Base-by-base conservation (phyloP, 257 asterid species). In the Lavandula angustifolia region DNA sequence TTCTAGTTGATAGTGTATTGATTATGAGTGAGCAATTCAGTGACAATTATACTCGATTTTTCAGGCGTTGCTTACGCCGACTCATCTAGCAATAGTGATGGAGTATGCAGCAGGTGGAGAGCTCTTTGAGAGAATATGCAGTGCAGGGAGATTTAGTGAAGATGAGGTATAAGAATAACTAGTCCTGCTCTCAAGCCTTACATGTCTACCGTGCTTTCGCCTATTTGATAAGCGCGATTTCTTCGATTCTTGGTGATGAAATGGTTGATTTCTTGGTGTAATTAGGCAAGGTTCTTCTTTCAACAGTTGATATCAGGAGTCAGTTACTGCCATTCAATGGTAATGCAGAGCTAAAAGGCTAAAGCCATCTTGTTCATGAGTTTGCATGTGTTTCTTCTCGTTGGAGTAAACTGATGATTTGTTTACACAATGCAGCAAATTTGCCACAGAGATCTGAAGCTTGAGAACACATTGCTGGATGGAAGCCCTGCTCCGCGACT, bases 91-190 rank as follows among this genome's bases (percentile, higher is more conserved):
- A 69, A 82, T 88, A 50, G 90, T 88, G 1, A 88, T 88, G 96
- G 96, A 88, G 46, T 88, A 86, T 51, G 96, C 96, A 17, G 76
- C 95, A 0, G 95, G 95, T 0, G 96, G 95, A 6, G 96, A 88
- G 79, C 96, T 88, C 48, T 88, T 88, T 33, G 88, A 82, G 42
- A 65, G 81, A 58, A 86, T 88, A 57, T 79, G 92, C 68, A 86
- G 41, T 69, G 95, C 90, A 9, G 95, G 96, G 7, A 79, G 90
- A 73, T 86, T 86, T 60, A 79, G 88, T 11, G 96, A 88, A 63
- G 94, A 89, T 18, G 95, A 89, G 92, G 95, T 83, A 65, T 44
- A 42, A 0, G 0, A 31, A 31, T 33, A 6, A 12, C 17, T 54
- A 22, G 12, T 31, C 17, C 5, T 18, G 6, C 60, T 6, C 27